Evolutionary conservation across 768 basidiomycete species (phyloP), one percentile per base, ranked within the genome.

Genomic region (Tylopilus intermedius): DNA sequence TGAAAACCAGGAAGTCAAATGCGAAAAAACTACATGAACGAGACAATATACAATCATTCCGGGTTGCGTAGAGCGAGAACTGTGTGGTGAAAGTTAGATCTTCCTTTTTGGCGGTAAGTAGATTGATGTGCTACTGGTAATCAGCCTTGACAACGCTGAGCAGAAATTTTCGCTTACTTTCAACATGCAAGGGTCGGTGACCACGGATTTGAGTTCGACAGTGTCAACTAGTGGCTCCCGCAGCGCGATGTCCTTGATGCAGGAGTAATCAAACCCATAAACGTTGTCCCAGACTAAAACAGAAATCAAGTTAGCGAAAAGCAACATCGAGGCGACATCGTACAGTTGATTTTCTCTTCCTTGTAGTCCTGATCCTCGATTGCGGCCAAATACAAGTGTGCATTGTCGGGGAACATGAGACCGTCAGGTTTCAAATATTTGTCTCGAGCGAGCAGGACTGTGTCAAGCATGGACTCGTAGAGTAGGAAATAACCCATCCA

Each of bases 401-500:
- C 94, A 48, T 79, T 88, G 73, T 99, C 96, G 9, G 96, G 96
- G 78, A 99, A 98, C 68, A 99, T 90, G 47, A 90, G 78, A 50
- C 96, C 96, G 41, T 75, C 90, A 47, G 83, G 83, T 62, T 89
- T 93, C 62, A 99, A 83, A 76, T 96, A 98, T 71, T 90, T 91
- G 79, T 99, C 96, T 53, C 96, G 83, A 7, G 96, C 96, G 44
- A 94, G 79, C 40, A 99, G 83, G 50, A 99, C 96, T 24, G 94
- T 97, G 74, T 99, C 95, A 60, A 98, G 84, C 96, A 99, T 98
- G 65, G 93, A 94, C 71, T 98, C 96, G 76, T 98, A 98, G 32
- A 99, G 82, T 46, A 98, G 77, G 80, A 98, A 97, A 74, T 99
- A 99, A 40, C 96, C 96, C 96, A 99, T 99, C 96, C 95, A 99